Percentiles rank a stretch among this genome's conserved stretches.
These are phyloP conservation scores for Rhizophagus sp. DNA, from an alignment of 192 early-diverging fungal genomes.

Conservation along the genomic window DNA sequence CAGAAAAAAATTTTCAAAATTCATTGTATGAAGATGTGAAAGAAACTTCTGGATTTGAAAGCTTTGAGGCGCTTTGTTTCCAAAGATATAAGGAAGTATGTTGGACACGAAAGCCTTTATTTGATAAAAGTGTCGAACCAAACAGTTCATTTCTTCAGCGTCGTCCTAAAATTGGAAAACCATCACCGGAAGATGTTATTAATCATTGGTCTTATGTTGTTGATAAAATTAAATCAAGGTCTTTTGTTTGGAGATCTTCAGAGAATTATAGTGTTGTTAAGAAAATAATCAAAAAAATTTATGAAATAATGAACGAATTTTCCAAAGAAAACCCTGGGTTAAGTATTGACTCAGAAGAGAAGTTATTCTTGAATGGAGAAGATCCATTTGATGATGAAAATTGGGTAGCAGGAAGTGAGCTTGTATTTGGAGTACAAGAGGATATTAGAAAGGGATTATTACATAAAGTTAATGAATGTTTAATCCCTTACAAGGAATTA, in stretches of 20 bases:
- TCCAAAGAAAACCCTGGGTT: not conserved
- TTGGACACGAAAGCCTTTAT: slow-evolving; percentile 9
- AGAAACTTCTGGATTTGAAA: not conserved
- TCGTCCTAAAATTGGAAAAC: not conserved
- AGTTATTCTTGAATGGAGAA: slow-evolving; percentile 19
- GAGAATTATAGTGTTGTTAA: not conserved
- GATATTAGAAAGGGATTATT: not conserved
- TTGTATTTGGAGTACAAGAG: not conserved
- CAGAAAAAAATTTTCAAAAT: not conserved
- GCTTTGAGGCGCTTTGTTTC: not conserved
- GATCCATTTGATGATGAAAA: slow-evolving; percentile 10
- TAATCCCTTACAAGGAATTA: not conserved
- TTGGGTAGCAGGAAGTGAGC: not conserved
- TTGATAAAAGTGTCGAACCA: not conserved
- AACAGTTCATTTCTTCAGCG: not conserved
- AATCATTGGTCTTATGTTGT: not conserved
- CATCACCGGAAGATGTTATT: not conserved
- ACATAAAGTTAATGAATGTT: slow-evolving; percentile 2
- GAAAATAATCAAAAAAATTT: slow-evolving; percentile 7
- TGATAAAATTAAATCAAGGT: not conserved
- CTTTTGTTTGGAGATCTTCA: not conserved
- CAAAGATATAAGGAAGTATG: not conserved
- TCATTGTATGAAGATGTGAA: not conserved
- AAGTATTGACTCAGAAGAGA: not conserved
- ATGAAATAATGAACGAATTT: not conserved